Base-by-base conservation (phyloP, 2,329 filamentous ascomycete species). In the Pseudogymnoascus sp. region DNA sequence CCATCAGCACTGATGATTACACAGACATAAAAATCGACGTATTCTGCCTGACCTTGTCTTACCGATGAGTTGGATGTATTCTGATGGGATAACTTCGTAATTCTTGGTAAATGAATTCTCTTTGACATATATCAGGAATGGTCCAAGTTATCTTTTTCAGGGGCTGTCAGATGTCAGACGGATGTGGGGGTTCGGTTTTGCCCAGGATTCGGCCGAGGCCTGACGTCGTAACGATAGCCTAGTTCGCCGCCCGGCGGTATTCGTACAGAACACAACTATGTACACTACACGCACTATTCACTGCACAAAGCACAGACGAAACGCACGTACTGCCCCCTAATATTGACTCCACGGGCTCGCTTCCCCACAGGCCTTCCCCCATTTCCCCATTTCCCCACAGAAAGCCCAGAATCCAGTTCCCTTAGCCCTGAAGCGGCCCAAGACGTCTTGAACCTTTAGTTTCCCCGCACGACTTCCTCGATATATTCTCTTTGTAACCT, bases 241-340 rank as follows among this genome's bases (percentile, higher is more conserved):
- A n/a, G 45, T 18, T 18, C n/a, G n/a, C 28, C 28, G 28, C 28
- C 25, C 25, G 25, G 2, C 49, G 28, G 49, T 21, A 55, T 55
- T 21, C 49, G 49, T 55, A 55, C 14, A 16, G 18, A 12, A 45
- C 41, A 23, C 2, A 23, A 43, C 40, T 14, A 43, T 43, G 40
- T 18, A 14, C 18, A 11, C 4, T 12, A 12, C 8, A 43, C 3
- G 16, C 21, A n/a, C 12, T 25, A 25, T 45, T 4, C 21, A 52
- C 25, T 52, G 45, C 45, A 52, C 25, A 52, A 31, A 55, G 49
- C 49, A 55, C 49, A 18, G 49, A 55, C 49, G 49, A 55, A 55
- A 55, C 49, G 28, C 49, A 33, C 25, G 25, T 5, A 28, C 43
- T 49, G 14, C 7, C 23, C 23, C 43, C 45, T 52, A 52, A 52